Conservation (phyloP, 768 basidiomycete genomes). For the Boletus reticulatus region DNA sequence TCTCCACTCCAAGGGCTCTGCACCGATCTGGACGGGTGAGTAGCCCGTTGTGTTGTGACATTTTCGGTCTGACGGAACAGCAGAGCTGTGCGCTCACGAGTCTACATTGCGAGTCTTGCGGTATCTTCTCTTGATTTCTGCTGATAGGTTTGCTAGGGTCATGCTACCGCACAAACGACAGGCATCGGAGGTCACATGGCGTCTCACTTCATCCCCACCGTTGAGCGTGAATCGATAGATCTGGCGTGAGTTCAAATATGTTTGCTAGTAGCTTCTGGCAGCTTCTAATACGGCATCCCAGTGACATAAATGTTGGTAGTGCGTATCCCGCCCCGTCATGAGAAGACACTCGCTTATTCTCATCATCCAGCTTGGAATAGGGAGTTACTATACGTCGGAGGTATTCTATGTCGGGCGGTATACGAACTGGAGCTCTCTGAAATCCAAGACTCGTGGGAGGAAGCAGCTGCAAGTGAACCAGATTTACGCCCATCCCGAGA, state of each 20-base stretch:
- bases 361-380: conserved; percentile 72
- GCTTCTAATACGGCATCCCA: not conserved
- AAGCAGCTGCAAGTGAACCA: not conserved
- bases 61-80: not conserved
- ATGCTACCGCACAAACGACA: conserved; percentile 4
- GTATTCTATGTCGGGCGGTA: conserved; percentile 73
- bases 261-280: not conserved
- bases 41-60: not conserved
- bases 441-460: conserved; percentile 36
- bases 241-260: not conserved
- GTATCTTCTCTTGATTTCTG: too few species aligned
- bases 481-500: not conserved
- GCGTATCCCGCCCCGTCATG: not conserved
- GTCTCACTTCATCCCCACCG: not conserved
- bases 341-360: not conserved
- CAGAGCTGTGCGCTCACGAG: not conserved
- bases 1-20: not conserved
- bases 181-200: conserved; percentile 2
- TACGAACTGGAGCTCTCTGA: conserved; percentile 78
- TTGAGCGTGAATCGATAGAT: conserved; percentile 2
- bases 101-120: not conserved
- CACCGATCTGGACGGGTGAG: not conserved
- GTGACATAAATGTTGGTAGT: not conserved
- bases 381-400: conserved; percentile 82
- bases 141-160: not conserved